Evolutionary conservation across 257 asterid species (phyloP).

Genomic region (Primulina tabacum): DNA sequence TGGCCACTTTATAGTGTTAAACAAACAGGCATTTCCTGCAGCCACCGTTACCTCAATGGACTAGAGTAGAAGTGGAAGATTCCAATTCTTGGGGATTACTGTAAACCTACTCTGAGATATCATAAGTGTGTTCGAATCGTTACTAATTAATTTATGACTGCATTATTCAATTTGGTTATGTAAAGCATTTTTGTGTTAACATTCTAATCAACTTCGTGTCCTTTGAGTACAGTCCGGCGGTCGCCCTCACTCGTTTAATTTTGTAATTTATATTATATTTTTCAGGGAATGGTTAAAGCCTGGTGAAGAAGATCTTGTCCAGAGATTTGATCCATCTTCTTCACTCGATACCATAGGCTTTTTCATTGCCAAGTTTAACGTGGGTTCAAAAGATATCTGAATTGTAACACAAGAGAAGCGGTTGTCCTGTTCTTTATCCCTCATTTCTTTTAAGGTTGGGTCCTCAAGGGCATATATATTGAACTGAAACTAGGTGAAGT

Average conservation of each 20-base stretch:
- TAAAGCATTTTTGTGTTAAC: neutral
- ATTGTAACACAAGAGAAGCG: neutral
- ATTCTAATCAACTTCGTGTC: neutral
- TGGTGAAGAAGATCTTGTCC: conserved; percentile 90
- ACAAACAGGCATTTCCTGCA: neutral
- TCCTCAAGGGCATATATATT: neutral
- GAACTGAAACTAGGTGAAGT: neutral
- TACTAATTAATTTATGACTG: too few relatives aligned
- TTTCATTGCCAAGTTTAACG: conserved; percentile 88
- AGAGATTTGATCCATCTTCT: conserved; percentile 93
- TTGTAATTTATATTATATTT: conserved; percentile 10
- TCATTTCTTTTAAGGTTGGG: neutral
- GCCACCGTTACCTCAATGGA: neutral
- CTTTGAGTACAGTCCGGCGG: neutral
- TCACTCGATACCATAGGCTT: conserved; percentile 85
- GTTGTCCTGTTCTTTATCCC: neutral
- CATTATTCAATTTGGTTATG: neutral
- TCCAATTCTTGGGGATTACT: neutral
- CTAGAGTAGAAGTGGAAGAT: neutral
- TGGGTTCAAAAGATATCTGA: conserved; percentile 56
- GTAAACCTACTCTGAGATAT: neutral
- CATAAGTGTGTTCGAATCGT: neutral
- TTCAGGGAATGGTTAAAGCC: conserved; percentile 90
- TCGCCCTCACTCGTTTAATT: neutral
- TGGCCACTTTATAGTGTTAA: neutral